A percentile compares a stretch with the other conserved stretches of the same genome.
Evolutionary conservation across 2,329 filamentous ascomycete genomes (phyloP).

Genomic region (Fusarium dimerum): DNA sequence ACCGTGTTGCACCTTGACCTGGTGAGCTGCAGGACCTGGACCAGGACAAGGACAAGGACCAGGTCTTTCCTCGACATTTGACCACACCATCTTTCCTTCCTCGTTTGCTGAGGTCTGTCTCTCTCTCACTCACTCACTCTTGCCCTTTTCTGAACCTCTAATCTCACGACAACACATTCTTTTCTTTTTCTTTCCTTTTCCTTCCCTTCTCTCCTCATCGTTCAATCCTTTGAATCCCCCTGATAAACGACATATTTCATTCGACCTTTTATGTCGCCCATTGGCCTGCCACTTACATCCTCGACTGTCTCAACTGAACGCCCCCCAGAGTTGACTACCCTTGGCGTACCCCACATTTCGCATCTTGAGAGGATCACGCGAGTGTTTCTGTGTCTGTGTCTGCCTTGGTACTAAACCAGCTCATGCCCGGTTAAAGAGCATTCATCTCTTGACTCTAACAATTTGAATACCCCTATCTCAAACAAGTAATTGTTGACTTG

Average conservation of each 20-base stretch:
- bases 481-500: background rate
- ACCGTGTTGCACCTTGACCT: no score
- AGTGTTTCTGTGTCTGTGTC: conserved; percentile 1
- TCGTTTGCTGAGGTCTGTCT: no score
- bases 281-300: background rate
- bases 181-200: conserved; percentile 4
- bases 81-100: conserved; percentile 1
- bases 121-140: conserved; percentile 14
- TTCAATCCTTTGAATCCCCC: background rate
- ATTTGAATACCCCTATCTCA: no score
- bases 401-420: background rate
- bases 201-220: conserved; percentile 4
- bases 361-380: conserved; percentile 19
- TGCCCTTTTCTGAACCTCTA: no score
- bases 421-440: background rate
- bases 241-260: background rate
- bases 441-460: no score
- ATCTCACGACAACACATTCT: background rate
- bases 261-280: no score
- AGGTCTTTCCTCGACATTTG: conserved; percentile 6
- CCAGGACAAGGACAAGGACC: no score
- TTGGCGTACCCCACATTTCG: conserved; percentile 21
- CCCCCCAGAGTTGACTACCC: conserved; percentile 7
- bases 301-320: conserved; percentile 6
- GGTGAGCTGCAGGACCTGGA: no score